Percentiles rank a stretch among this genome's conserved stretches.
phyloP scores from a whole-genome alignment of 768 basidiomycete genomes.

The Baorangia bicolor region DNA sequence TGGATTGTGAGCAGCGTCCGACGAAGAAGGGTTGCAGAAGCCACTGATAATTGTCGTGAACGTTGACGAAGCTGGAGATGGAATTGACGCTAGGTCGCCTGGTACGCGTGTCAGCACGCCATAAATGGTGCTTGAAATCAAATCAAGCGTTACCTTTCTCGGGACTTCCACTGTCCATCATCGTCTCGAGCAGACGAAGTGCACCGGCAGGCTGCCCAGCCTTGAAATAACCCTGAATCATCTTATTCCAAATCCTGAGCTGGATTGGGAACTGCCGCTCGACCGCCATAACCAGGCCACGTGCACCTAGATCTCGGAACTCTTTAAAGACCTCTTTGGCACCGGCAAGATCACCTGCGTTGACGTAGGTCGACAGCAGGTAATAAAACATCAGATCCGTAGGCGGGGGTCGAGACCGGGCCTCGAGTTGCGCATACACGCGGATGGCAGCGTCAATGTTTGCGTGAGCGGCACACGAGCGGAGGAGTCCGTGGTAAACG shows the following conservation, averaged over 20 bases:
- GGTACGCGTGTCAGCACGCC: neutral
- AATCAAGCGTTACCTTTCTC: constrained; percentile 7
- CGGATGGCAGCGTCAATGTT: constrained; percentile 61
- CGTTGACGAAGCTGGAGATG: constrained; percentile 59
- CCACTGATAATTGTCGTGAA: constrained; percentile 64
- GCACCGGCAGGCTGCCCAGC: constrained; percentile 62
- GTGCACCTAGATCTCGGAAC: constrained; percentile 45
- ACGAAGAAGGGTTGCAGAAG: constrained; percentile 51
- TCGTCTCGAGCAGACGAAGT: constrained; percentile 62
- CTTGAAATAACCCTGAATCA: constrained; percentile 74
- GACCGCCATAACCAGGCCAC: constrained; percentile 29
- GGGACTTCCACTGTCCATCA: constrained; percentile 51
- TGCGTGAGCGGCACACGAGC: constrained; percentile 56
- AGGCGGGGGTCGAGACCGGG: constrained; percentile 30
- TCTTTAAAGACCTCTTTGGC: constrained; percentile 63
- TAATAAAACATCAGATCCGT: constrained; percentile 44
- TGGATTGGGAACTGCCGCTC: constrained; percentile 32
- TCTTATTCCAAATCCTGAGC: constrained; percentile 65
- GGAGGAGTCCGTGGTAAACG: constrained; percentile 57
- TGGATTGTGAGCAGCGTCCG: neutral
- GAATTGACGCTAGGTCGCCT: constrained; percentile 40
- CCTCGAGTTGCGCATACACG: constrained; percentile 64
- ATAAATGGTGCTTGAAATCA: neutral
- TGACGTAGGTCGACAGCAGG: constrained; percentile 60
- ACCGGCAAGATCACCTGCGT: constrained; percentile 45